Conservation (phyloP, 768 basidiomycete species). For the Termitomyces eurrhizus region DNA sequence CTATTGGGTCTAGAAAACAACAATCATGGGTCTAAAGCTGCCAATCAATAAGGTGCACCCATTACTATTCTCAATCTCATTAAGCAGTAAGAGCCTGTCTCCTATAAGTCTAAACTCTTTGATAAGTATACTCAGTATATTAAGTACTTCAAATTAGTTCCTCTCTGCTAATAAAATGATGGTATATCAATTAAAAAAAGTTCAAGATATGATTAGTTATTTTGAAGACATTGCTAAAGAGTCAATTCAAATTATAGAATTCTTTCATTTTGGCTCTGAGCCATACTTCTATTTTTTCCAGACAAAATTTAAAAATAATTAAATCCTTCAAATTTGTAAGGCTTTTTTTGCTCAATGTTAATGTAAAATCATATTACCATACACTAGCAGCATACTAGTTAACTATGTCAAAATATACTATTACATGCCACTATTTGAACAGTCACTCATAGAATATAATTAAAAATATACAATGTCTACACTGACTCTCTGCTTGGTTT, state of each 20-base stretch:
- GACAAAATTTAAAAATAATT: constrained; percentile 40
- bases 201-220: constrained; percentile 93
- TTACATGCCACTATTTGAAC: constrained; percentile 94
- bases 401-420: constrained; percentile 96
- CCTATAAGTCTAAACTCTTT: constrained; percentile 85
- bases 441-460: constrained; percentile 96
- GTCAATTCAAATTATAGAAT: constrained; percentile 83
- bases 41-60: constrained; percentile 95
- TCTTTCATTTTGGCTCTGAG: constrained; percentile 93
- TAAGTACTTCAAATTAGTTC: constrained; percentile 91
- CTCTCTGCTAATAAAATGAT: constrained; percentile 82
- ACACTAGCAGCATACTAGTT: constrained; percentile 93
- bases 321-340: constrained; percentile 10
- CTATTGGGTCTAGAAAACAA: constrained; percentile 94
- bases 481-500: constrained; percentile 87
- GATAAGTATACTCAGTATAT: constrained; percentile 93
- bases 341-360: not conserved
- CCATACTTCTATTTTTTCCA: constrained; percentile 70
- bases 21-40: constrained; percentile 85
- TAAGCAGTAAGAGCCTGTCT: constrained; percentile 75
- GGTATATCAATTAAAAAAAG: constrained; percentile 78
- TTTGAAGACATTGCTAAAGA: constrained; percentile 95
- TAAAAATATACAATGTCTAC: constrained; percentile 92
- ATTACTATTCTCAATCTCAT: constrained; percentile 93
- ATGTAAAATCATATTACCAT: constrained; percentile 80